Conservation (phyloP, 1,284 basidiomycete genomes). For the Trichosporon sp. region DNA sequence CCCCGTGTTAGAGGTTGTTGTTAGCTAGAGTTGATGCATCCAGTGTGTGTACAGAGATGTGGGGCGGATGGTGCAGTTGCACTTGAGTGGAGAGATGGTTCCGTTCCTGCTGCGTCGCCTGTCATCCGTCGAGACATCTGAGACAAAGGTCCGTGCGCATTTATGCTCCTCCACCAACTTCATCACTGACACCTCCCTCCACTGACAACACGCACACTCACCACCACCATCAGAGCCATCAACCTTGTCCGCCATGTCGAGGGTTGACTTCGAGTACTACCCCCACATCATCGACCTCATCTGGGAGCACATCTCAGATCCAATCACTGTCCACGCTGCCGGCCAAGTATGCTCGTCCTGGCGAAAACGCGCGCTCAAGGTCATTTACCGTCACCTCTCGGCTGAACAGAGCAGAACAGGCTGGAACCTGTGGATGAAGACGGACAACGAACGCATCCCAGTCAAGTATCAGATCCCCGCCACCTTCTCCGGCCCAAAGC, state of each 20-base stretch:
- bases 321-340: neutral
- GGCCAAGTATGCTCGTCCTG: neutral
- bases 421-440: neutral
- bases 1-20: conserved; percentile 33
- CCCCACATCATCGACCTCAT: neutral
- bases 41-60: no score
- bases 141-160: no score
- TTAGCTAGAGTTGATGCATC: conserved; percentile 12
- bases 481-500: no score
- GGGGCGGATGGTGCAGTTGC: no score
- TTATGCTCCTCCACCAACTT: no score
- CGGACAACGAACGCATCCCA: neutral
- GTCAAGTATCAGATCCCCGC: neutral
- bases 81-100: no score
- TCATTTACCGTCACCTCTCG: neutral
- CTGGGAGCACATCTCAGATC: neutral
- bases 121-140: no score
- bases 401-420: no score
- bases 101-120: no score
- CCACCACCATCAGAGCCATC: no score
- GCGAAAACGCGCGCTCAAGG: neutral
- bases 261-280: neutral
- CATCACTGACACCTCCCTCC: no score
- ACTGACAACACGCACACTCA: no score
- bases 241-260: neutral